These are phyloP conservation scores for Fusarium irregulare DNA, from an alignment of 2,329 filamentous ascomycete genomes.

Conservation along the genomic window DNA sequence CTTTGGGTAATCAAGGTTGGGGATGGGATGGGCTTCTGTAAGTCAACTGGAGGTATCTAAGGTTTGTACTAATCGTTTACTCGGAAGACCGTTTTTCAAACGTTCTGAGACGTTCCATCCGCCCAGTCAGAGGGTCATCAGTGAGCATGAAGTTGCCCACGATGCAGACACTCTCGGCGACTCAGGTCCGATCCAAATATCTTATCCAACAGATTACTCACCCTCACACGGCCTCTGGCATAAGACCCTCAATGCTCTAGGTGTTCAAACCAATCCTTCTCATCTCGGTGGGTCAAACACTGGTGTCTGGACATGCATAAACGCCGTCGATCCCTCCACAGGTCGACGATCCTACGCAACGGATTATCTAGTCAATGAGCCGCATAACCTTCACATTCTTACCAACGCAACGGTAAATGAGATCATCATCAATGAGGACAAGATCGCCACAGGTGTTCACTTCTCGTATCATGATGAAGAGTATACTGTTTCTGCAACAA, in stretches of 20 bases:
- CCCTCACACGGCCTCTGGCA: constrained; percentile 60
- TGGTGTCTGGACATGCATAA: constrained; percentile 63
- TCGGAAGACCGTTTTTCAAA: constrained; percentile 58
- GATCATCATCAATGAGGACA: constrained; percentile 41
- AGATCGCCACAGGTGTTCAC: constrained; percentile 48
- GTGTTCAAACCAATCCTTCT: constrained; percentile 54
- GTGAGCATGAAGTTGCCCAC: constrained; percentile 53
- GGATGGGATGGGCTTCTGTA: constrained; percentile 59
- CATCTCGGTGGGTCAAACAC: constrained; percentile 62
- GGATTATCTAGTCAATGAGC: constrained; percentile 53
- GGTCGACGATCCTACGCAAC: constrained; percentile 61
- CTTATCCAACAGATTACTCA: constrained; percentile 56
- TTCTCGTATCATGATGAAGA: constrained; percentile 53
- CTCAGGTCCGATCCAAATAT: constrained; percentile 61
- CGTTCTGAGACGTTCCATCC: constrained; percentile 61
- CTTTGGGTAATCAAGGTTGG: constrained; percentile 69
- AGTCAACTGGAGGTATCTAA: constrained; percentile 22
- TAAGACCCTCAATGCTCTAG: constrained; percentile 58
- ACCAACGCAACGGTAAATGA: constrained; percentile 46
- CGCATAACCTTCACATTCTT: constrained; percentile 56
- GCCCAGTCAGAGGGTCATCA: constrained; percentile 49
- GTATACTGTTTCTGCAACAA: constrained; percentile 54
- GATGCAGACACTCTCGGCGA: constrained; percentile 56
- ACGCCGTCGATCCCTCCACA: constrained; percentile 59
- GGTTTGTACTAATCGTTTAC: no score